phyloP scores from a whole-genome alignment of 305 asterid genomes.

The Rubia balearica region DNA sequence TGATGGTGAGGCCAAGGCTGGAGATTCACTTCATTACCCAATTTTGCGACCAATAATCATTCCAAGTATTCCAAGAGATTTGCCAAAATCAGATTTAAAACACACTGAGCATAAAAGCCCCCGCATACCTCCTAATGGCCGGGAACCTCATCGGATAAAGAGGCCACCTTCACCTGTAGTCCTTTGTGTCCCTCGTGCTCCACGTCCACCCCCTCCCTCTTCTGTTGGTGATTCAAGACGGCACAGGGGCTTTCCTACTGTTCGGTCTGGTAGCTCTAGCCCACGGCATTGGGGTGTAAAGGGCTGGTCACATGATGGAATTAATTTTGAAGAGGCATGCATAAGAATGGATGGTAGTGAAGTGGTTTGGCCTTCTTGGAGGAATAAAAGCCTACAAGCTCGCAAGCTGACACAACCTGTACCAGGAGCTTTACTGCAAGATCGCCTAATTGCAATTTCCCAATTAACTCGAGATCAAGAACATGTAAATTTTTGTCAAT shows the following conservation, averaged over 20 bases:
- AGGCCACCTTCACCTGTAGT: constrained; percentile 99
- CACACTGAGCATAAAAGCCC: constrained; percentile 91
- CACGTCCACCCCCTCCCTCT: constrained; percentile 95
- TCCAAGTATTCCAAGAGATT: constrained; percentile 88
- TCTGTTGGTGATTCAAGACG: constrained; percentile 86
- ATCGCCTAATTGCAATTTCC: constrained; percentile 86
- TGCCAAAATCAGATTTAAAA: constrained; percentile 79
- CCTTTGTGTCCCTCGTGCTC: constrained; percentile 97
- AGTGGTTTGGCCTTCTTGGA: constrained; percentile 98
- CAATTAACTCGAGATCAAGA: constrained; percentile 96
- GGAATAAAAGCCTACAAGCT: constrained; percentile 77
- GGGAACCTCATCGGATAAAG: constrained; percentile 76
- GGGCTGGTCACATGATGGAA: constrained; percentile 95
- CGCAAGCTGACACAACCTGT: constrained; percentile 86
- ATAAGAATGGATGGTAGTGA: constrained; percentile 83
- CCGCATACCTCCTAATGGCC: constrained; percentile 78
- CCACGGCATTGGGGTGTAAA: constrained; percentile 99
- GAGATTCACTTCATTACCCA: constrained; percentile 85
- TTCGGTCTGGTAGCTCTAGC: constrained; percentile 99
- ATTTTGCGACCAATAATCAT: constrained; percentile 90
- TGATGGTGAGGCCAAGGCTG: constrained; percentile 68
- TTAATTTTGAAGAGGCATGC: constrained; percentile 78
- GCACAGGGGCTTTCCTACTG: constrained; percentile 89
- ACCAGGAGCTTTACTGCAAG: constrained; percentile 89
- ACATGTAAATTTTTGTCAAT: constrained; percentile 46